These are phyloP conservation scores for Hylodesmum podocarpum DNA, from an alignment of 306 rosid species.

Conservation along the genomic window DNA sequence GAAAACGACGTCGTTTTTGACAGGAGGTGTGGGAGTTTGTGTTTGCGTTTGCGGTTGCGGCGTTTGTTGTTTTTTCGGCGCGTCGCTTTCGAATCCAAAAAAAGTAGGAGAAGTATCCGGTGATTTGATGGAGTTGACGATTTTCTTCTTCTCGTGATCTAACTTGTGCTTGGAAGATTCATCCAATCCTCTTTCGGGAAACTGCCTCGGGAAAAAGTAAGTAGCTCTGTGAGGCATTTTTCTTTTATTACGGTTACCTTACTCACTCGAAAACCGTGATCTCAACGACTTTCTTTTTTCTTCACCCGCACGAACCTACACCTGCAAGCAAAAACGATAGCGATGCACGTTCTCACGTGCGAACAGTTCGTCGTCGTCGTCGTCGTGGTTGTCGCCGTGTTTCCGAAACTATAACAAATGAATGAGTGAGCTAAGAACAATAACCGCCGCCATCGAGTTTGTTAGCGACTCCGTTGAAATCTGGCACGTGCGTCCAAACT, in stretches of 20 bases:
- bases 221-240: slow-evolving; percentile 95
- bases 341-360: slow-evolving; percentile 40
- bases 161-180: slow-evolving; percentile 48
- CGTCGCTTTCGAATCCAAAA: slow-evolving; percentile 47
- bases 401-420: too few relatives aligned
- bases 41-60: slow-evolving; percentile 29
- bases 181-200: slow-evolving; percentile 67
- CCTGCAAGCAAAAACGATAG: background rate
- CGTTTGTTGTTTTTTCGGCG: slow-evolving; percentile 32
- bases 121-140: slow-evolving; percentile 38
- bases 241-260: background rate
- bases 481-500: background rate
- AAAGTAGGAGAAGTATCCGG: background rate
- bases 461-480: background rate
- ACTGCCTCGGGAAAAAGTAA: slow-evolving; percentile 96
- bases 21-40: background rate
- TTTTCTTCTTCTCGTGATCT: slow-evolving; percentile 62
- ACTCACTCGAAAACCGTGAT: slow-evolving; percentile 30
- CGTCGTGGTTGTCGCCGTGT: too few relatives aligned
- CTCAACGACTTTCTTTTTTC: slow-evolving; percentile 25
- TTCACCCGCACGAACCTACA: slow-evolving; percentile 33
- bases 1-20: slow-evolving; percentile 39
- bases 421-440: too few relatives aligned
- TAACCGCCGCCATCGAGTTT: slow-evolving; percentile 18
- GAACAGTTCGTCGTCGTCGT: slow-evolving; percentile 19